Conservation (phyloP, 805 yeast species). For the Schwanniomyces occidentalis region DNA sequence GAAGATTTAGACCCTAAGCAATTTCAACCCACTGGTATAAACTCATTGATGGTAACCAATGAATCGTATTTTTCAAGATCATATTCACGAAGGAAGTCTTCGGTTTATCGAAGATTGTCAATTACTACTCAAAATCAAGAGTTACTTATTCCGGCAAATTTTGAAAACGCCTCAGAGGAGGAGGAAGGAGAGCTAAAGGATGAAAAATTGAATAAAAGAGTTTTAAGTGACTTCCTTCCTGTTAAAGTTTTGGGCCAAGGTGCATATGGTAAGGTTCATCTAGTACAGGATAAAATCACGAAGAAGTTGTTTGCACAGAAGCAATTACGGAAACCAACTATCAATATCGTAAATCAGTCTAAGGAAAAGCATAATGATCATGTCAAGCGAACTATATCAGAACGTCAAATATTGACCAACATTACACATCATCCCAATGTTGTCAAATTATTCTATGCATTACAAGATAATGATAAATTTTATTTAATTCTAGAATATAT, state of each 20-base stretch:
- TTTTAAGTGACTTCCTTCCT: constrained; percentile 62
- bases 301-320: constrained; percentile 81
- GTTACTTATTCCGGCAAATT: constrained; percentile 12
- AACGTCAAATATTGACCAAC: constrained; percentile 67
- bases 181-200: not conserved
- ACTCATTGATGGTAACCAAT: too few species aligned
- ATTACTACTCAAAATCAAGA: constrained; percentile 10
- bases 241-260: constrained; percentile 82
- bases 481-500: constrained; percentile 78
- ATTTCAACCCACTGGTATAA: too few species aligned
- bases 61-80: too few species aligned
- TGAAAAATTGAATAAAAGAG: constrained; percentile 1
- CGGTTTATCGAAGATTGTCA: constrained; percentile 16
- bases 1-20: too few species aligned
- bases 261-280: constrained; percentile 82
- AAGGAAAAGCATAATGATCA: constrained; percentile 16
- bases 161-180: constrained; percentile 7
- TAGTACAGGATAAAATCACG: constrained; percentile 65
- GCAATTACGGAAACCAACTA: constrained; percentile 78
- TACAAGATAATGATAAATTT: constrained; percentile 76
- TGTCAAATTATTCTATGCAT: constrained; percentile 77
- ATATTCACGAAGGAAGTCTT: constrained; percentile 12
- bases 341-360: constrained; percentile 46
- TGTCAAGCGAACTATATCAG: constrained; percentile 78
- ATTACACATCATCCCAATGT: constrained; percentile 73